Base-by-base conservation (phyloP, 108 stramenopile genomes). In the Skeletonema grethae region DNA sequence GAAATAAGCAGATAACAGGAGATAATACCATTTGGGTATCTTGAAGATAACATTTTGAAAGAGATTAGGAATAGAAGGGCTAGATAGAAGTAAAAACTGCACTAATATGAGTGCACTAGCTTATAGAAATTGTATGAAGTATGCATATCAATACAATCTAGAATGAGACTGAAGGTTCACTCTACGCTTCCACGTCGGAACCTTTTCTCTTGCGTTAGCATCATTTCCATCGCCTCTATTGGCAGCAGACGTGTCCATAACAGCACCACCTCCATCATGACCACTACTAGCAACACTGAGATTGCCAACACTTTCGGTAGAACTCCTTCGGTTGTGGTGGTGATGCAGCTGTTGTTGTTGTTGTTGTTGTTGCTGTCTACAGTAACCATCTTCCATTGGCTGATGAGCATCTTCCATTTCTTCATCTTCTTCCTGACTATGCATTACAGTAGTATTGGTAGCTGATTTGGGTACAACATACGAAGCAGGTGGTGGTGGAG, bases 111-210 rank as follows among this genome's bases (percentile, higher is more conserved):
- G 15, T 43, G 15, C 13, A 15, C 15, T 43, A 43, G 4, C 41
- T 15, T 43, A 43, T 0, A 4, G 4, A 1, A 11, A 43, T 3
- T 43, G 15, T 43, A 15, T 24, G 22, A n/a, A n/a, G n/a, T n/a
- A n/a, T n/a, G n/a, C n/a, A n/a, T n/a, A n/a, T 53, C 50, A 53
- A 16, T 53, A 53, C 22, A 53, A 53, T 18, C 50, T 53, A 22
- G 50, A 22, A 53, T 53, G 50, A 24, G 50, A 53, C 22, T 20
- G 50, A 9, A 53, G 50, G 22, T 53, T 53, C 20, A 53, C 50
- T 22, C 50, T 53, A 53, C 50, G 50, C 22, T 53, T 53, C 50
- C 50, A 53, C 50, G 22, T 53, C 22, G 50, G 50, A 53, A 53
- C 20, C 1, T 53, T 7, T 22, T 53, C 22, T 53, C 50, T 16